Evolutionary conservation across 495 filamentous ascomycete genomes (phyloP).

Genomic region (Ramalina intermedia): DNA sequence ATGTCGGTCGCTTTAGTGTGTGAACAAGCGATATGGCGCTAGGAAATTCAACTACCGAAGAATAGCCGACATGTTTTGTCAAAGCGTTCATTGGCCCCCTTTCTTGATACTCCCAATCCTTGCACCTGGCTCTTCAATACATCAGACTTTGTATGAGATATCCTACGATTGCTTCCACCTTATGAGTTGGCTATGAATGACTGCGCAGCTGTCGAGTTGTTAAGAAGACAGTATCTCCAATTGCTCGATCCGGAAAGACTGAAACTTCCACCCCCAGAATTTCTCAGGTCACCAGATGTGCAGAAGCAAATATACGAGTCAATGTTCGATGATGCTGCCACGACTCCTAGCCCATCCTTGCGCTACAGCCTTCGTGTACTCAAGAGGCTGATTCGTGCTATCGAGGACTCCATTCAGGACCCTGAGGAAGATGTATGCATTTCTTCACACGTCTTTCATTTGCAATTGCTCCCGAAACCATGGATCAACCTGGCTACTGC

Average conservation of each 20-base stretch:
- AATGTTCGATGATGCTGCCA: conserved; percentile 43
- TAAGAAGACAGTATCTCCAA: conserved; percentile 50
- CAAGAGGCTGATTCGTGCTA: conserved; percentile 48
- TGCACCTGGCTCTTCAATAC: background rate
- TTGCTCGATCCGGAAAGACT: conserved; percentile 42
- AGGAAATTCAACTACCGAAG: background rate
- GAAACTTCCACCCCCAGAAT: conserved; percentile 35
- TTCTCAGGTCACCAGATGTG: conserved; percentile 36
- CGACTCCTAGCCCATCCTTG: conserved; percentile 40
- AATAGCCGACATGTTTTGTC: background rate
- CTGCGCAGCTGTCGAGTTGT: conserved; percentile 6
- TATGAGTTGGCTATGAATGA: background rate
- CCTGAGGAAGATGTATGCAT: conserved; percentile 71
- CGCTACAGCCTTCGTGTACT: conserved; percentile 58
- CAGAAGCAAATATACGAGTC: conserved; percentile 48
- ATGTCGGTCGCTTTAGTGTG: background rate
- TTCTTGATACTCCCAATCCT: background rate
- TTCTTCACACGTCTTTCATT: background rate
- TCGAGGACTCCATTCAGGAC: conserved; percentile 55
- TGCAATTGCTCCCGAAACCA: too few species aligned
- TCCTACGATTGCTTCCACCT: background rate
- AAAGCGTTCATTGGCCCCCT: background rate
- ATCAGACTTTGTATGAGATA: background rate
- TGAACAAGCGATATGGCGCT: conserved; percentile 4
- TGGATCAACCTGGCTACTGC: too few species aligned